Percentiles rank a stretch among this genome's conserved stretches.
These are phyloP conservation scores for Polytrichum formosum DNA, from an alignment of 225 moss, liverwort and hornwort species.

Conservation along the genomic window DNA sequence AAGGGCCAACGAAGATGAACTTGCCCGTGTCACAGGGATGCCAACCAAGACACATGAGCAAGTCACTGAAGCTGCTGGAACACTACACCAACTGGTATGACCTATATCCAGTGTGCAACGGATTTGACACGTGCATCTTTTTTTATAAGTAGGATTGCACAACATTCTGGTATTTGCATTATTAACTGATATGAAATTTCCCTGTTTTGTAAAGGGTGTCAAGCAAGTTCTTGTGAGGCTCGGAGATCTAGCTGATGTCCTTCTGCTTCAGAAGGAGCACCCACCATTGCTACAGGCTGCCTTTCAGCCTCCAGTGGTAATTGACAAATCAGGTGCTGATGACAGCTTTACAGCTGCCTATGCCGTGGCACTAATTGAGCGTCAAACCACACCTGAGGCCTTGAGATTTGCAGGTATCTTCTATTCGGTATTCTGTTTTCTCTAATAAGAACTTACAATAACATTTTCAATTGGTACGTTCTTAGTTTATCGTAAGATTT, in stretches of 20 bases:
- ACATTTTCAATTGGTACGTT: neutral
- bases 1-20: conserved; percentile 63
- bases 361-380: conserved; percentile 68
- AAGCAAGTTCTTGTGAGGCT: conserved; percentile 70
- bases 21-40: conserved; percentile 61
- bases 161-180: neutral
- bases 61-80: conserved; percentile 53
- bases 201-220: conserved; percentile 44
- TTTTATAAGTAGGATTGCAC: neutral
- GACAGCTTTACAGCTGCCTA: conserved; percentile 79
- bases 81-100: conserved; percentile 56
- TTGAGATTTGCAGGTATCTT: conserved; percentile 67
- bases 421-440: no score
- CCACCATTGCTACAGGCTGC: conserved; percentile 46
- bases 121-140: no score
- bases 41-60: conserved; percentile 54
- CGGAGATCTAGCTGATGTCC: conserved; percentile 54
- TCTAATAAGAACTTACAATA: no score
- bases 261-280: conserved; percentile 54
- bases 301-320: conserved; percentile 40
- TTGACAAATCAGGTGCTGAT: conserved; percentile 72
- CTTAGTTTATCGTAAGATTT: no score
- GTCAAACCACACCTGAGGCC: conserved; percentile 53
- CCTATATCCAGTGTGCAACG: no score
- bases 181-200: neutral